Evolutionary conservation across 2,329 filamentous ascomycete genomes (phyloP).

Genomic region (Neoarthrinium moseri): DNA sequence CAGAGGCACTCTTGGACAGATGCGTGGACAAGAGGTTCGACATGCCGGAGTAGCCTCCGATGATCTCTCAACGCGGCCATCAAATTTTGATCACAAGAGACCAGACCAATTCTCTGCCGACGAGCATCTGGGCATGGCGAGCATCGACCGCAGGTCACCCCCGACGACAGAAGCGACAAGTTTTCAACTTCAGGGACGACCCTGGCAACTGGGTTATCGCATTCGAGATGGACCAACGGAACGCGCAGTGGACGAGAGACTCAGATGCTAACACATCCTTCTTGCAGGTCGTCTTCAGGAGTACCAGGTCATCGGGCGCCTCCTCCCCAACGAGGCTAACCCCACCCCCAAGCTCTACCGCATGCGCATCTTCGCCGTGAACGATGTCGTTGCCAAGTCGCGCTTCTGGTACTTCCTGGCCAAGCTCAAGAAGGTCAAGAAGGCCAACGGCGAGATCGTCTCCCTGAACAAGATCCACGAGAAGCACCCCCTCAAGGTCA

Average conservation of each 20-base stretch:
- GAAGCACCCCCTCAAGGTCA: constrained; percentile 99
- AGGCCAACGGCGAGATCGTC: constrained; percentile 99
- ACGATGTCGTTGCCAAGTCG: constrained; percentile 98
- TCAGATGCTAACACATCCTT: constrained; percentile 29
- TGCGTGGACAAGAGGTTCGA: too few relatives aligned
- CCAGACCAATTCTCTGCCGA: too few relatives aligned
- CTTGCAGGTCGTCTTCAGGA: constrained; percentile 93
- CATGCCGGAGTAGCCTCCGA: too few relatives aligned
- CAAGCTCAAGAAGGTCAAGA: constrained; percentile 99
- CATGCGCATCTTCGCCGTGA: constrained; percentile 99
- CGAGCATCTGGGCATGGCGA: too few relatives aligned
- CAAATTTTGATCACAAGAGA: too few relatives aligned
- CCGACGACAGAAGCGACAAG: too few relatives aligned
- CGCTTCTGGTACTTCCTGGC: constrained; percentile 99
- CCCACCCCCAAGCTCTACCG: constrained; percentile 98
- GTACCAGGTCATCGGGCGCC: constrained; percentile 99
- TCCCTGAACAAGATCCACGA: constrained; percentile 96
- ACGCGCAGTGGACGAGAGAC: constrained; percentile 11
- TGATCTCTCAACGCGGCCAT: too few relatives aligned
- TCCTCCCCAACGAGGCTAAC: constrained; percentile 96
- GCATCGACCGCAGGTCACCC: too few relatives aligned
- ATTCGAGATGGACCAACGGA: too few relatives aligned
- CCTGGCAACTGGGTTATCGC: too few relatives aligned
- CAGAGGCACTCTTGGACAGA: too few relatives aligned
- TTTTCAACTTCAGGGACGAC: too few relatives aligned